Percentiles rank a stretch among this genome's conserved stretches.
Evolutionary conservation across 2,329 filamentous ascomycete genomes (phyloP).

Genomic region (Akanthomyces uredinophilus): DNA sequence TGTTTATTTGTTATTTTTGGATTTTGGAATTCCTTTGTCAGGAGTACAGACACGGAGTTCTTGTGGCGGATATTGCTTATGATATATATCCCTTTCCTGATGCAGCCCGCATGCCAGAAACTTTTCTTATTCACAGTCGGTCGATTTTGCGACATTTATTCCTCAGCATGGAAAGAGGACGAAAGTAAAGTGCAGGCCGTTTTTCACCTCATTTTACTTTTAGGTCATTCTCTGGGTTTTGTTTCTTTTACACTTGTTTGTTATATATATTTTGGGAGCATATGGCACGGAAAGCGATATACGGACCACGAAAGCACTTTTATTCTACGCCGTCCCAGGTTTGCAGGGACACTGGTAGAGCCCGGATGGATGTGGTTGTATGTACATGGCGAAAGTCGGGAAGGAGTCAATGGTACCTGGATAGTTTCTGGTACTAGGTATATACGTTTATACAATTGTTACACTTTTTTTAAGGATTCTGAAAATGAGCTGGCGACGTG

Average conservation of each 20-base stretch:
- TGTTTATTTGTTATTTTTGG: slow-evolving; percentile 18
- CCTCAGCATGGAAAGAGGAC: not conserved
- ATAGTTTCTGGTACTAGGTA: not conserved
- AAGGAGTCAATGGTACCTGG: not conserved
- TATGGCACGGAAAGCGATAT: not conserved
- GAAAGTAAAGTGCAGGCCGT: not conserved
- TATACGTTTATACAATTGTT: slow-evolving; percentile 6
- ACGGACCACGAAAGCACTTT: not conserved
- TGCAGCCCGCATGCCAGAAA: not conserved
- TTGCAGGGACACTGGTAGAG: not conserved
- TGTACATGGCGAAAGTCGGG: not conserved
- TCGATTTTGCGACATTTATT: not conserved
- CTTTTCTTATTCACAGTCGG: not conserved
- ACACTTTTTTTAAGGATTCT: not conserved
- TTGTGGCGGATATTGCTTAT: not conserved
- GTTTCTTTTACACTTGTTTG: not conserved
- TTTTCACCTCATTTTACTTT: not conserved
- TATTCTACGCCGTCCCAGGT: not conserved
- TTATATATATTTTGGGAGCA: not conserved
- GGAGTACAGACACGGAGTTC: not conserved
- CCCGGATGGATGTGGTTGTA: not conserved
- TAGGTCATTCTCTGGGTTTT: not conserved
- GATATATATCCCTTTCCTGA: not conserved
- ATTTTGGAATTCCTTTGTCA: not conserved
- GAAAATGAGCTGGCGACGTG: not conserved